phyloP scores from a whole-genome alignment of 2,329 filamentous ascomycete species.

The Xylaria sp. region DNA sequence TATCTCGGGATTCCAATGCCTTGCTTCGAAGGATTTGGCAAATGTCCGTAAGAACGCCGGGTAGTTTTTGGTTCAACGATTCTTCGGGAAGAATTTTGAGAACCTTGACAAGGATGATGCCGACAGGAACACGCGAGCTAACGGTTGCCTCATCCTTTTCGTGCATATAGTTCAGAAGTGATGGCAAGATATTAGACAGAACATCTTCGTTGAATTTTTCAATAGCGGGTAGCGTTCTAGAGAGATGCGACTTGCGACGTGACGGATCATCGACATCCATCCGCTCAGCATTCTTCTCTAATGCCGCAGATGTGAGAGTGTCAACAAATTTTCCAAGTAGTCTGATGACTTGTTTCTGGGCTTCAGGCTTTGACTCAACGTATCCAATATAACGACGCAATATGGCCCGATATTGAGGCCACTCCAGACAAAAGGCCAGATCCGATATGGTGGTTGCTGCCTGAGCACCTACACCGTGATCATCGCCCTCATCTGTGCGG shows the following conservation, averaged over 20 bases:
- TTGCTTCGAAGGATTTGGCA: conserved; percentile 92
- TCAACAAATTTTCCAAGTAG: conserved; percentile 84
- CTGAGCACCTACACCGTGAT: conserved; percentile 85
- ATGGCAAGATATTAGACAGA: conserved; percentile 75
- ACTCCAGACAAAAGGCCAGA: conserved; percentile 78
- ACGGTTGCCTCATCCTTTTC: conserved; percentile 95
- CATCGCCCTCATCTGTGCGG: conserved; percentile 73
- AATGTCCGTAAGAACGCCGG: conserved; percentile 86
- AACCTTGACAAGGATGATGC: conserved; percentile 86
- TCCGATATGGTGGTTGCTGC: conserved; percentile 80
- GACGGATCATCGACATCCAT: conserved; percentile 50
- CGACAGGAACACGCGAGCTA: conserved; percentile 88
- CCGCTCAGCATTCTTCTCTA: conserved; percentile 45
- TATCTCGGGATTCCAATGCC: conserved; percentile 85
- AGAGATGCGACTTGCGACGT: conserved; percentile 53
- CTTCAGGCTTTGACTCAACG: conserved; percentile 77
- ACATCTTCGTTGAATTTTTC: conserved; percentile 76
- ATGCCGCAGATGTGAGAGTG: conserved; percentile 65
- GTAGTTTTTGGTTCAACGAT: conserved; percentile 75
- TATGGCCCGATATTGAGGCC: conserved; percentile 86
- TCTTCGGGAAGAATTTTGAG: conserved; percentile 77
- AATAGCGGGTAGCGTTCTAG: conserved; percentile 68
- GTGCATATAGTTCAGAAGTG: conserved; percentile 83
- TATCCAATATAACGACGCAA: conserved; percentile 85
- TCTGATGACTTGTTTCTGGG: conserved; percentile 84